These are phyloP conservation scores for Colletotrichum musae DNA, from an alignment of 2,329 filamentous ascomycete genomes.

Conservation along the genomic window DNA sequence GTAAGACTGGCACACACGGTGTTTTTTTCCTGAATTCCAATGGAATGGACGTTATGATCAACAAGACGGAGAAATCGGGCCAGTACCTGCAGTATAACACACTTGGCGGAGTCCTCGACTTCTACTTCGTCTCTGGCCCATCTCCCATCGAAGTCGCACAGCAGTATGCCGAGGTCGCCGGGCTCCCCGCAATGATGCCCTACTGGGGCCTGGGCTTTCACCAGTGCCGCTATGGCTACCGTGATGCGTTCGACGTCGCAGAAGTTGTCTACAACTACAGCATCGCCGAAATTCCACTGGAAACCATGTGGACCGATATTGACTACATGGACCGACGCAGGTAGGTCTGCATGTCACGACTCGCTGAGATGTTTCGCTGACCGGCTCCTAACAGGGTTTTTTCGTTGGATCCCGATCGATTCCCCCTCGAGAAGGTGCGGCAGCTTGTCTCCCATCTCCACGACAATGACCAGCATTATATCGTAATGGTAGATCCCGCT, in stretches of 20 bases:
- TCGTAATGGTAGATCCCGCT: conserved; percentile 85
- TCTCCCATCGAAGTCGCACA: conserved; percentile 69
- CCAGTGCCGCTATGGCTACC: conserved; percentile 76
- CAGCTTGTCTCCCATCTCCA: conserved; percentile 78
- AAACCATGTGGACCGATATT: conserved; percentile 75
- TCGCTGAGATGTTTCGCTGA: background rate
- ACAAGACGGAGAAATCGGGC: conserved; percentile 69
- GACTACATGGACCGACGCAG: conserved; percentile 54
- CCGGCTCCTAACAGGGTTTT: conserved; percentile 63
- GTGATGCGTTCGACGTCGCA: conserved; percentile 74
- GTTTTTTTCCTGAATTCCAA: conserved; percentile 82
- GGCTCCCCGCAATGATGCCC: conserved; percentile 72
- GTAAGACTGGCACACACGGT: conserved; percentile 70
- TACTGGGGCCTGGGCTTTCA: conserved; percentile 76
- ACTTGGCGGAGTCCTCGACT: conserved; percentile 82
- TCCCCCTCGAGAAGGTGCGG: conserved; percentile 73
- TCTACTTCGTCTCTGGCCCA: conserved; percentile 75
- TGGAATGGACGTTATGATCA: conserved; percentile 83
- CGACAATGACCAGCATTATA: conserved; percentile 76
- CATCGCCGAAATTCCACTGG: conserved; percentile 74
- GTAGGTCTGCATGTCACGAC: background rate
- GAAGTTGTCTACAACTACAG: conserved; percentile 79
- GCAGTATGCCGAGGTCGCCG: conserved; percentile 72
- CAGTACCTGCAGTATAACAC: conserved; percentile 87
- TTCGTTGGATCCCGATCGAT: conserved; percentile 75